A percentile compares a stretch with the other conserved stretches of the same genome.
Evolutionary conservation across 371 early-diverging fungal species (phyloP).

Genomic region (Syncephalastrum contaminatum): DNA sequence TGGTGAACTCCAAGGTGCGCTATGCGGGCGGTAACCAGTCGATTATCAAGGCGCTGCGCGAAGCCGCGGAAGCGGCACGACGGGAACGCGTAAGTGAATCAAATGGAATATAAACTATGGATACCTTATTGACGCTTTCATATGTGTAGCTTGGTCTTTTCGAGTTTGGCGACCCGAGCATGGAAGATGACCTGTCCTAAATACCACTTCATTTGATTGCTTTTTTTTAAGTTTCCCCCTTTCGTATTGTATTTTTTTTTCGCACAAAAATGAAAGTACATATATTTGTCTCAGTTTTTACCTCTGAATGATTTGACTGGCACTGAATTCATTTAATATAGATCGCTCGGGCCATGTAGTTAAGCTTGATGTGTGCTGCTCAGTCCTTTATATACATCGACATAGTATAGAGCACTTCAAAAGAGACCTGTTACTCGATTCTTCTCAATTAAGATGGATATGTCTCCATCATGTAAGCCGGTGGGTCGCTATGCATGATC

Average conservation of each 20-base stretch:
- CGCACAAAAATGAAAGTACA: neutral
- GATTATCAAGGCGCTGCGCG: conserved; percentile 46
- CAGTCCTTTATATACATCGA: no score
- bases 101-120: neutral
- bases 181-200: conserved; percentile 11
- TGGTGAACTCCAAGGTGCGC: conserved; percentile 58
- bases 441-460: no score
- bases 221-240: neutral
- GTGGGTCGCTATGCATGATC: no score
- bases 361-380: no score
- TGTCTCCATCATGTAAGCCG: no score
- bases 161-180: conserved; percentile 79
- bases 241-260: neutral
- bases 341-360: no score
- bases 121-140: neutral
- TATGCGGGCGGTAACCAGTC: conserved; percentile 57
- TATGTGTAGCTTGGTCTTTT: conserved; percentile 68
- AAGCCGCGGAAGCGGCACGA: conserved; percentile 46
- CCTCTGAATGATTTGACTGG: neutral
- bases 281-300: neutral
- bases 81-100: conserved; percentile 55
- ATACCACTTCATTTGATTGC: neutral
- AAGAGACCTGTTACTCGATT: no score
- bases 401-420: no score
- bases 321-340: no score